These are phyloP conservation scores for Rugonectria rugulosa DNA, from an alignment of 2,329 filamentous ascomycete genomes.

Conservation along the genomic window DNA sequence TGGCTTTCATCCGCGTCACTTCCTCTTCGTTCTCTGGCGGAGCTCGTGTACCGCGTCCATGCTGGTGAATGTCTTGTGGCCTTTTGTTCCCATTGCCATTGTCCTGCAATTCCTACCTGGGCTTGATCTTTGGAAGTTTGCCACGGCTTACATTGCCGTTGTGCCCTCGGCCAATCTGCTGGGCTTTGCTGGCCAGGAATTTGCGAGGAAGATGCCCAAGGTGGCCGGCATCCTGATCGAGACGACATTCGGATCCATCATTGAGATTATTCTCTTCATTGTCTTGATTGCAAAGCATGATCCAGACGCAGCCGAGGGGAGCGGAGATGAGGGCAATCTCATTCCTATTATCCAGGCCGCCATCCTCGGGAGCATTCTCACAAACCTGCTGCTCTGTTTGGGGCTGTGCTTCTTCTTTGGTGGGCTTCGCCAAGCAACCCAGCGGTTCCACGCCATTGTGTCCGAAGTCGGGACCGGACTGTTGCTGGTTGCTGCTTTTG, in stretches of 20 bases:
- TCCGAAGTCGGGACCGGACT: constrained; percentile 73
- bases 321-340: constrained; percentile 45
- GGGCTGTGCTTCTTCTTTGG: constrained; percentile 73
- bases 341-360: constrained; percentile 73
- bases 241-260: constrained; percentile 66
- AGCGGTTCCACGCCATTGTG: constrained; percentile 71
- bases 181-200: constrained; percentile 60
- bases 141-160: constrained; percentile 56
- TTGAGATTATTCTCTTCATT: constrained; percentile 75
- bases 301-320: constrained; percentile 13
- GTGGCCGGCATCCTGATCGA: constrained; percentile 62
- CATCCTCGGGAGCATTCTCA: constrained; percentile 73
- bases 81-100: constrained; percentile 55
- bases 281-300: constrained; percentile 58
- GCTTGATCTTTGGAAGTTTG: constrained; percentile 54
- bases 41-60: constrained; percentile 54
- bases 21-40: constrained; percentile 51
- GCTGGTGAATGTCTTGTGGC: constrained; percentile 58
- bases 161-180: constrained; percentile 58
- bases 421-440: constrained; percentile 64
- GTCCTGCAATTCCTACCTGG: constrained; percentile 48
- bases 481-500: constrained; percentile 64
- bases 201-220: constrained; percentile 71
- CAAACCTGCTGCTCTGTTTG: constrained; percentile 72
- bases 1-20: constrained; percentile 52